Percentiles rank a stretch among this genome's conserved stretches.
These are phyloP conservation scores for Sindora glabra DNA, from an alignment of 306 rosid genomes.

Conservation along the genomic window DNA sequence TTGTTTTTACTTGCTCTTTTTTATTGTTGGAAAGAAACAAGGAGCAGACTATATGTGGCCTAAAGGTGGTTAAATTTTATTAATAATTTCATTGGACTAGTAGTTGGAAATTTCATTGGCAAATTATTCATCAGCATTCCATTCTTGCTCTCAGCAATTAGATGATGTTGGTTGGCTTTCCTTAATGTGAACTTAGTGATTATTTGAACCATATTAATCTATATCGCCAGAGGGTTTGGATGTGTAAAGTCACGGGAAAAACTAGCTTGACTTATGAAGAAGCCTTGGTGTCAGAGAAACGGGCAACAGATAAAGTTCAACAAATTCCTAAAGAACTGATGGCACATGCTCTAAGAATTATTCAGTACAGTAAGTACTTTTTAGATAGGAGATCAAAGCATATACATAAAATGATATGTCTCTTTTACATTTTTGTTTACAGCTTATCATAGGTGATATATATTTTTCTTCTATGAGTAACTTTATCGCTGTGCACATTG, in stretches of 20 bases:
- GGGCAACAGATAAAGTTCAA: conserved; percentile 72
- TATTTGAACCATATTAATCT: conserved; percentile 64
- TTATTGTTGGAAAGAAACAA: neutral
- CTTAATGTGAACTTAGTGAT: conserved; percentile 59
- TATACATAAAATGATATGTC: neutral
- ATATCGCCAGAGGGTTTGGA: conserved; percentile 86
- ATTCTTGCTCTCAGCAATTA: neutral
- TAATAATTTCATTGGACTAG: neutral
- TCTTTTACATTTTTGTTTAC: neutral
- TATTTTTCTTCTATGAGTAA: neutral
- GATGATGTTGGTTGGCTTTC: conserved; percentile 9
- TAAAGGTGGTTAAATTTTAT: neutral
- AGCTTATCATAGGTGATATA: neutral
- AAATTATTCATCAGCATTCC: neutral
- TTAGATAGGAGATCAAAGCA: conserved; percentile 8
- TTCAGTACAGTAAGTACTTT: conserved; percentile 76
- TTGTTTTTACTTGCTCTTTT: neutral
- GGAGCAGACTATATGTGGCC: neutral
- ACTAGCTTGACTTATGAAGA: conserved; percentile 79
- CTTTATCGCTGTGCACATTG: neutral
- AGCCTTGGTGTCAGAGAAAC: conserved; percentile 82
- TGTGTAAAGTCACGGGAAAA: conserved; percentile 78
- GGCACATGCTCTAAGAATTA: conserved; percentile 56
- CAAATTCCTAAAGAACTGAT: conserved; percentile 77
- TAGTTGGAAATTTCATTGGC: neutral